These are phyloP conservation scores for Penicillium sclerotiorum DNA, from an alignment of 2,329 filamentous ascomycete genomes.

Conservation along the genomic window DNA sequence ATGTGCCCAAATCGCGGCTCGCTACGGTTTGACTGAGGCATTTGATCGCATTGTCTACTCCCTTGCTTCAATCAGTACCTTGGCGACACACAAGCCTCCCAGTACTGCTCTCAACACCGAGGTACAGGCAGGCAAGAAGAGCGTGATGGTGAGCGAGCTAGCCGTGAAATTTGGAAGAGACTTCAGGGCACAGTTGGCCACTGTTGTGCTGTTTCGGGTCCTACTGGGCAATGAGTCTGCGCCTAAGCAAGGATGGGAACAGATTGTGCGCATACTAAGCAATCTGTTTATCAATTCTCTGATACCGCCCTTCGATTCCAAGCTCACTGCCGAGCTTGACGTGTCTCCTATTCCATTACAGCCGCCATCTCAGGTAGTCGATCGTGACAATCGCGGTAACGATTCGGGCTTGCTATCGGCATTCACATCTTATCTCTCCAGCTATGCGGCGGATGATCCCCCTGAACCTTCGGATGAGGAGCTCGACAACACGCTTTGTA, in stretches of 20 bases:
- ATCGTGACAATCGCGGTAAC: slow-evolving; percentile 74
- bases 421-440: slow-evolving; percentile 96
- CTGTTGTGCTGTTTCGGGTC: slow-evolving; percentile 91
- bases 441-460: slow-evolving; percentile 95
- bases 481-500: slow-evolving; percentile 90
- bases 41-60: slow-evolving; percentile 92
- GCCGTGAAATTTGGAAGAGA: slow-evolving; percentile 94
- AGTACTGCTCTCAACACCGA: slow-evolving; percentile 93
- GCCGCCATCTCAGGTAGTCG: slow-evolving; percentile 87
- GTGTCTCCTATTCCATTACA: slow-evolving; percentile 85
- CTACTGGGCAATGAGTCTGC: slow-evolving; percentile 80
- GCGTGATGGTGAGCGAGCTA: slow-evolving; percentile 97
- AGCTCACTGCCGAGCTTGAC: slow-evolving; percentile 65
- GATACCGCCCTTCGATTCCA: slow-evolving; percentile 76
- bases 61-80: slow-evolving; percentile 84
- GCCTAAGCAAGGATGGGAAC: slow-evolving; percentile 59
- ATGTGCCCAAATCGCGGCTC: slow-evolving; percentile 87
- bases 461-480: slow-evolving; percentile 97
- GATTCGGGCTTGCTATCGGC: slow-evolving; percentile 91
- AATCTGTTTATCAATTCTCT: slow-evolving; percentile 97
- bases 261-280: slow-evolving; percentile 88
- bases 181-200: slow-evolving; percentile 90
- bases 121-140: slow-evolving; percentile 86
- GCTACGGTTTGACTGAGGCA: slow-evolving; percentile 79
- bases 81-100: slow-evolving; percentile 73